Evolutionary conservation across 2,329 filamentous ascomycete species (phyloP).

Genomic region (Sporothrix phasma): DNA sequence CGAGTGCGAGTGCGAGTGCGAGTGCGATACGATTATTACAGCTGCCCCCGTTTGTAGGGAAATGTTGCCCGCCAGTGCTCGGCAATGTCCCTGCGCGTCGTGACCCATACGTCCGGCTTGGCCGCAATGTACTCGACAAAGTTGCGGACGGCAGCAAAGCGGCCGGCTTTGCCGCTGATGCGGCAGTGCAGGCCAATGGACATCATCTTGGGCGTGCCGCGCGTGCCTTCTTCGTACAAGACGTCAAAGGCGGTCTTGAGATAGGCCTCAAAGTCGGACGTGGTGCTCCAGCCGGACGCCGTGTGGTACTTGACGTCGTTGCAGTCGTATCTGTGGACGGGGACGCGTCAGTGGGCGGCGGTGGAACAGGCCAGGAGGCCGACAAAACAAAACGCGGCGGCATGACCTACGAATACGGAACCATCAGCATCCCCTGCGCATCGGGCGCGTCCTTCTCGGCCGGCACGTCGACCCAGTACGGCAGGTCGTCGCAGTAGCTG

Average conservation of each 20-base stretch:
- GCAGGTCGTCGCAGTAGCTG: slow-evolving; percentile 19
- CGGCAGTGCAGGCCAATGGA: slow-evolving; percentile 44
- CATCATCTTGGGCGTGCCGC: slow-evolving; percentile 46
- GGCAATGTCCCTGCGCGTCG: slow-evolving; percentile 43
- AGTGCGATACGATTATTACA: too few relatives aligned
- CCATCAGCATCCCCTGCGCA: slow-evolving; percentile 18
- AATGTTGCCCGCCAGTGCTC: neutral
- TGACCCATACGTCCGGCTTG: slow-evolving; percentile 45
- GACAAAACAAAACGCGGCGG: too few relatives aligned
- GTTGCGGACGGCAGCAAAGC: slow-evolving; percentile 40
- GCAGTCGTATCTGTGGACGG: slow-evolving; percentile 15
- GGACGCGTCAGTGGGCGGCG: too few relatives aligned
- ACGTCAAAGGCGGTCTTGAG: slow-evolving; percentile 44
- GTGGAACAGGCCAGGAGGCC: too few relatives aligned
- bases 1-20: too few relatives aligned
- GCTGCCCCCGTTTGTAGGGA: neutral
- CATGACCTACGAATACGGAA: slow-evolving; percentile 15
- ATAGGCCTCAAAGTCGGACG: slow-evolving; percentile 36
- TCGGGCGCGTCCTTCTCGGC: slow-evolving; percentile 10
- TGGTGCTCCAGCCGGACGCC: slow-evolving; percentile 33
- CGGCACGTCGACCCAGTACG: slow-evolving; percentile 20
- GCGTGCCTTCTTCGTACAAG: slow-evolving; percentile 40
- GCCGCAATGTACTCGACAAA: slow-evolving; percentile 43
- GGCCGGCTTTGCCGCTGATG: slow-evolving; percentile 41
- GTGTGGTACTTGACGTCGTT: slow-evolving; percentile 23